Conservation (phyloP, 805 yeast genomes). For the Ogataea sp. region DNA sequence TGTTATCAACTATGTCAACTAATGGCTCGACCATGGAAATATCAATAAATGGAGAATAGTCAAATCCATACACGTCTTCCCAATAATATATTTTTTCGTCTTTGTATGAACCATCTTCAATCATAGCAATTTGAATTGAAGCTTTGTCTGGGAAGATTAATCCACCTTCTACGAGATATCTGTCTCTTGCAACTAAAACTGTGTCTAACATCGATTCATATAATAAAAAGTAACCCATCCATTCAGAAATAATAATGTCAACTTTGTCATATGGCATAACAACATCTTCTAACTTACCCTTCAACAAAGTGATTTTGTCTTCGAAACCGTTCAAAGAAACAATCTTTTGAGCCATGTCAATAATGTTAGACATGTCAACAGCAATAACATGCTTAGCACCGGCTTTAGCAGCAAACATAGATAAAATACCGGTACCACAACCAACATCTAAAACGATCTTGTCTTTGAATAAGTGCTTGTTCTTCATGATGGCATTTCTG, state of each 20-base stretch:
- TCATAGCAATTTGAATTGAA: conserved; percentile 79
- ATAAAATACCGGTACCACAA: conserved; percentile 96
- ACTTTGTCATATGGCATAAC: conserved; percentile 78
- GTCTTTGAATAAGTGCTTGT: conserved; percentile 82
- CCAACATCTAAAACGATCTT: conserved; percentile 96
- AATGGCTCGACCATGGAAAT: conserved; percentile 89
- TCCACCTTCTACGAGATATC: conserved; percentile 75
- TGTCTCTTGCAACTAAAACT: conserved; percentile 89
- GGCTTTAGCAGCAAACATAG: conserved; percentile 98
- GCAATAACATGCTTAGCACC: conserved; percentile 98
- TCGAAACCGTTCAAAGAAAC: conserved; percentile 75
- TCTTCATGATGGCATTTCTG: conserved; percentile 86
- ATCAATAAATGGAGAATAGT: conserved; percentile 83
- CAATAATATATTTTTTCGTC: conserved; percentile 87
- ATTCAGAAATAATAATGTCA: conserved; percentile 91
- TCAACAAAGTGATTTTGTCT: conserved; percentile 79
- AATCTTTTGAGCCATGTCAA: conserved; percentile 91
- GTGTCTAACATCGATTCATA: conserved; percentile 98
- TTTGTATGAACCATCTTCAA: conserved; percentile 89
- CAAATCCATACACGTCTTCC: conserved; percentile 97
- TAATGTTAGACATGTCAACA: conserved; percentile 94
- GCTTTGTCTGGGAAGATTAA: conserved; percentile 93
- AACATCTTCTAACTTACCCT: conserved; percentile 94
- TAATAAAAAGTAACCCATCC: conserved; percentile 98
- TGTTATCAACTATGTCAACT: conserved; percentile 87